Base-by-base conservation (phyloP, 2,329 filamentous ascomycete genomes). In the Sodiomyces alkalinus region DNA sequence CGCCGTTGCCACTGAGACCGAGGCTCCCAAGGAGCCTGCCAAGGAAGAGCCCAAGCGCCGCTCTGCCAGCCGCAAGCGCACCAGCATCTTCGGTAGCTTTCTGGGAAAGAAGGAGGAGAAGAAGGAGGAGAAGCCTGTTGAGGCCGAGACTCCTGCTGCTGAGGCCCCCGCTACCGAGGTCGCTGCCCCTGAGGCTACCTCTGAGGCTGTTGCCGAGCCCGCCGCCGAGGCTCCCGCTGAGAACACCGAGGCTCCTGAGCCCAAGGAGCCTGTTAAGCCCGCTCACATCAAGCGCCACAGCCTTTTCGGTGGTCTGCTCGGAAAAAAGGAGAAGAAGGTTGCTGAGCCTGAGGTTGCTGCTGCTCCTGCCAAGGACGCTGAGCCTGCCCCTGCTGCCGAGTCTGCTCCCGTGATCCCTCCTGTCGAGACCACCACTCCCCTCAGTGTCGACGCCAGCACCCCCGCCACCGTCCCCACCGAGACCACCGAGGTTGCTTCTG, bases 1-100 rank as follows among this genome's bases (percentile, higher is more conserved):
- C 11, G 36, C 46, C 24, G 47, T 44, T 28, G 40, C 42, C 30
- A 47, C 52, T 35, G 55, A 58, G 36, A 37, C 49, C 12, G 58
- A 55, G 26, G 42, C 46, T 23, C 20, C 37, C 27, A 47, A 49
- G 39, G 51, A 50, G 22, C 49, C 51, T 27, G 62, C 69, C 52
- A 60, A 64, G 43, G 62, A 73, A 44, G 62, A 70, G 47, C 55
- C 64, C 39, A 74, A 74, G 61, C 66, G 64, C 39, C 66, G 71
- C 45, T 74, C 69, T 41, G 62, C 64, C 28, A 75, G 70, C 48
- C 66, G 67, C 46, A 77, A 78, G 68, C 71, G 73, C 29, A 55
- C 58, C 26, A 76, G 72, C 30, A 67, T 76, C 56, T 75, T 78
- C 43, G 66, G 64, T 41, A 56, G 46, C 43, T 60, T 74, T 37